Conservation (phyloP, 2,329 filamentous ascomycete species). For the Paradendryphiella salina region DNA sequence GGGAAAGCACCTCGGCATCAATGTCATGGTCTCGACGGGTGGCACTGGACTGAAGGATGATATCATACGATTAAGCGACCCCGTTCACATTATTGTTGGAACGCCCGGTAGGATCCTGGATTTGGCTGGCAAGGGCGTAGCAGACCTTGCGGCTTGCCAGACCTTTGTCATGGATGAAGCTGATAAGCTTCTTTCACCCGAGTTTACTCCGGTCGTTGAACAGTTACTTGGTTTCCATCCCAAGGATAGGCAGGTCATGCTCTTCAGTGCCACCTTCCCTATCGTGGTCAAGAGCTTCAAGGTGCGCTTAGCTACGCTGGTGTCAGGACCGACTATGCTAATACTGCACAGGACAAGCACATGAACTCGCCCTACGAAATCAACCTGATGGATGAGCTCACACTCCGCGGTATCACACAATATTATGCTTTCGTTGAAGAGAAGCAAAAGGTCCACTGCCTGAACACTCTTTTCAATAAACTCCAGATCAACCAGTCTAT, state of each 20-base stretch:
- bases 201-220: conserved; percentile 97
- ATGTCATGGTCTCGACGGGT: conserved; percentile 99
- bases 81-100: conserved; percentile 96
- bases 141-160: conserved; percentile 91
- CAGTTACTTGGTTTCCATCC: conserved; percentile 93
- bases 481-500: conserved; percentile 99
- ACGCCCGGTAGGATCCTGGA: conserved; percentile 96
- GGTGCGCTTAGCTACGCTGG: conserved; percentile 34
- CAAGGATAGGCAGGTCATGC: conserved; percentile 97
- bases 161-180: conserved; percentile 99
- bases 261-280: conserved; percentile 97
- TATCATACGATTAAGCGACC: conserved; percentile 89
- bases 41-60: conserved; percentile 94
- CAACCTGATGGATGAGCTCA: conserved; percentile 99
- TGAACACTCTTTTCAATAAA: conserved; percentile 98
- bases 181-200: conserved; percentile 93
- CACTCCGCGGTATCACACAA: conserved; percentile 95
- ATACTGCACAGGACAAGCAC: conserved; percentile 73
- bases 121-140: conserved; percentile 92
- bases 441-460: conserved; percentile 97
- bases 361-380: conserved; percentile 97
- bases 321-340: conserved; percentile 5
- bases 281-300: conserved; percentile 96
- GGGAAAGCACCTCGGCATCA: conserved; percentile 94
- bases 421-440: conserved; percentile 99